Evolutionary conservation across 441 rosid genomes (phyloP).

Genomic region (Adansonia madagascariensis): DNA sequence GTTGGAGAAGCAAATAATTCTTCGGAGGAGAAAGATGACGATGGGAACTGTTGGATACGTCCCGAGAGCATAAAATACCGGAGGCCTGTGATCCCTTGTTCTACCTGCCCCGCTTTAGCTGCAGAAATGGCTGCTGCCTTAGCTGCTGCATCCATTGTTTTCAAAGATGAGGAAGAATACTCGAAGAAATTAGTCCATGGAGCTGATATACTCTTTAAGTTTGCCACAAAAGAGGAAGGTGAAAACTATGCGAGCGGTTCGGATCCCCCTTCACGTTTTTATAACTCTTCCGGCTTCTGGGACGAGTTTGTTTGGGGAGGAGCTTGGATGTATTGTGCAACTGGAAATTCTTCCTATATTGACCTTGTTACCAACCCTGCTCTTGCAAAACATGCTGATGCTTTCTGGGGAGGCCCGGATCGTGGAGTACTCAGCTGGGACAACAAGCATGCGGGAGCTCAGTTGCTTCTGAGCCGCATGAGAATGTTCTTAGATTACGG

Average conservation of each 20-base stretch:
- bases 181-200: conserved; percentile 80
- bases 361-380: conserved; percentile 57
- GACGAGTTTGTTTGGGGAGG: conserved; percentile 92
- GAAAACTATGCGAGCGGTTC: conserved; percentile 58
- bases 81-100: conserved; percentile 52
- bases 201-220: conserved; percentile 66
- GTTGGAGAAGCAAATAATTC: conserved; percentile 76
- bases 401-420: conserved; percentile 64
- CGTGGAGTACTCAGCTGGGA: conserved; percentile 89
- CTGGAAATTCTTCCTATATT: conserved; percentile 77
- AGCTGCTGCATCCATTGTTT: conserved; percentile 93
- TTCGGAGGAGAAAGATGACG: conserved; percentile 60
- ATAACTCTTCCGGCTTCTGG: conserved; percentile 72
- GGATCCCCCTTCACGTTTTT: conserved; percentile 58
- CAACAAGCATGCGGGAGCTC: conserved; percentile 90
- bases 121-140: conserved; percentile 96
- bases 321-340: conserved; percentile 91
- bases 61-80: conserved; percentile 84
- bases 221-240: conserved; percentile 64
- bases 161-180: conserved; percentile 73
- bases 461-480: conserved; percentile 71
- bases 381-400: conserved; percentile 66
- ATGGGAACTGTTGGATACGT: conserved; percentile 91
- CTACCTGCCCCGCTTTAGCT: conserved; percentile 72
- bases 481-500: conserved; percentile 87